Conservation (phyloP, 345 rosid genomes). For the Limnanthes douglasii region DNA sequence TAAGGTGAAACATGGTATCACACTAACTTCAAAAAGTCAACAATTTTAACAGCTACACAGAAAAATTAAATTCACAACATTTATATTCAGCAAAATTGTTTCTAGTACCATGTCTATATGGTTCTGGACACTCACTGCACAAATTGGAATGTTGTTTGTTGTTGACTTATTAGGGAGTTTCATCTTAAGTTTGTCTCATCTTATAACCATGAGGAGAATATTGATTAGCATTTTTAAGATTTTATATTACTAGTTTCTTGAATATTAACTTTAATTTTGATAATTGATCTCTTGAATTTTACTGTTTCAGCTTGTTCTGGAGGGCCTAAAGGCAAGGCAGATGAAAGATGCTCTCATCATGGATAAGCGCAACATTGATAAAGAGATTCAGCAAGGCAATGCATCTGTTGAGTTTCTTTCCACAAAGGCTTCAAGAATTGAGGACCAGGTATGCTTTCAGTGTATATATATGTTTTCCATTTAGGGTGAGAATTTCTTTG, state of each 20-base stretch:
- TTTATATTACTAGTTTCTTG: too few species aligned
- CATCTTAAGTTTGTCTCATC: too few species aligned
- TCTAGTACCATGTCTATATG: too few species aligned
- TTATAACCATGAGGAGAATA: background rate
- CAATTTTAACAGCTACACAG: too few species aligned
- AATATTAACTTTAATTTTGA: too few species aligned
- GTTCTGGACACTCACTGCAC: too few species aligned
- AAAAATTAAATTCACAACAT: too few species aligned
- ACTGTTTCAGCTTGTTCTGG: conserved; percentile 65
- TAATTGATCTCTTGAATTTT: conserved; percentile 11
- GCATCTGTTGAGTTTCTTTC: conserved; percentile 46
- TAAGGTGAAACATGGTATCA: too few species aligned
- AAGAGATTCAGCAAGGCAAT: conserved; percentile 60
- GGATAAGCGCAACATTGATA: conserved; percentile 48
- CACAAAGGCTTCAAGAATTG: conserved; percentile 56
- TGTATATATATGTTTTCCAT: background rate
- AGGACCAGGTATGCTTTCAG: conserved; percentile 58
- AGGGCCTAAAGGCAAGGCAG: conserved; percentile 68
- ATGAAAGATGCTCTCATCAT: conserved; percentile 40
- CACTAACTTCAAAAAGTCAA: too few species aligned
- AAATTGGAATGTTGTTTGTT: conserved; percentile 1
- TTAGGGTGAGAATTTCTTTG: background rate
- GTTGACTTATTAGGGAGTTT: background rate
- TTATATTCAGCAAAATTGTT: too few species aligned
- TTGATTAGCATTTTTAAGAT: too few species aligned